Percentiles rank a stretch among this genome's conserved stretches.
These are phyloP conservation scores for Wickerhamiella infanticola DNA, from an alignment of 1,139 yeast species.

Conservation along the genomic window DNA sequence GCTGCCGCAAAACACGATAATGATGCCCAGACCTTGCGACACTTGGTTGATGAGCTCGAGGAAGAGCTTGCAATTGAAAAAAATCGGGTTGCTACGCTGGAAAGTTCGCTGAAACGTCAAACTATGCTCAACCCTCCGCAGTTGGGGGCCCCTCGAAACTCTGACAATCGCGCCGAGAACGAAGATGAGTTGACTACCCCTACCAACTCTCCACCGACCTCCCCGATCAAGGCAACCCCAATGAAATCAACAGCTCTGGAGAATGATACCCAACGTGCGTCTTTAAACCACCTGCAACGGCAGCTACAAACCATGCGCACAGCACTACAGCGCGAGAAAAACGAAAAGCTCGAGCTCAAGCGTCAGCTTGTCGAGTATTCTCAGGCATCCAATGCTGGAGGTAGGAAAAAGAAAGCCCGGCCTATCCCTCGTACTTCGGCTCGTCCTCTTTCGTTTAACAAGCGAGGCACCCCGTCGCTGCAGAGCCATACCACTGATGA, in stretches of 20 bases:
- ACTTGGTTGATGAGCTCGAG: constrained; percentile 7
- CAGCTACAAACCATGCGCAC: constrained; percentile 19
- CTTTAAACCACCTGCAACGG: constrained; percentile 50
- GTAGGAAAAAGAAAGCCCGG: constrained; percentile 2
- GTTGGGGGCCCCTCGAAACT: neutral
- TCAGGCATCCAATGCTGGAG: constrained; percentile 10
- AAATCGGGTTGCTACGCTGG: constrained; percentile 3
- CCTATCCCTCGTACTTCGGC: neutral
- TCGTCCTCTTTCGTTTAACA: neutral
- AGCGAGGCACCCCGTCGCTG: neutral
- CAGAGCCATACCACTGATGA: constrained; percentile 6
- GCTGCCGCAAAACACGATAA: constrained; percentile 11
- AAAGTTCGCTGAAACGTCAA: constrained; percentile 9
- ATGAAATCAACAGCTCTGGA: constrained; percentile 33
- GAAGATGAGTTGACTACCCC: constrained; percentile 18
- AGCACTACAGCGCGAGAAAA: constrained; percentile 21
- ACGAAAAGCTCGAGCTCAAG: constrained; percentile 24
- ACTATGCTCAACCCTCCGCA: constrained; percentile 5
- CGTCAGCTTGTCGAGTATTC: constrained; percentile 16
- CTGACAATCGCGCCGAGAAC: constrained; percentile 5
- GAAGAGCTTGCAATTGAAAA: constrained; percentile 9
- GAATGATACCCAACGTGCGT: constrained; percentile 50
- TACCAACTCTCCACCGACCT: constrained; percentile 25
- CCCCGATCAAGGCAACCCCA: constrained; percentile 33
- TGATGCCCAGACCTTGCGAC: constrained; percentile 8